phyloP scores from a whole-genome alignment of 2,329 filamentous ascomycete species.

The Alternaria atra region DNA sequence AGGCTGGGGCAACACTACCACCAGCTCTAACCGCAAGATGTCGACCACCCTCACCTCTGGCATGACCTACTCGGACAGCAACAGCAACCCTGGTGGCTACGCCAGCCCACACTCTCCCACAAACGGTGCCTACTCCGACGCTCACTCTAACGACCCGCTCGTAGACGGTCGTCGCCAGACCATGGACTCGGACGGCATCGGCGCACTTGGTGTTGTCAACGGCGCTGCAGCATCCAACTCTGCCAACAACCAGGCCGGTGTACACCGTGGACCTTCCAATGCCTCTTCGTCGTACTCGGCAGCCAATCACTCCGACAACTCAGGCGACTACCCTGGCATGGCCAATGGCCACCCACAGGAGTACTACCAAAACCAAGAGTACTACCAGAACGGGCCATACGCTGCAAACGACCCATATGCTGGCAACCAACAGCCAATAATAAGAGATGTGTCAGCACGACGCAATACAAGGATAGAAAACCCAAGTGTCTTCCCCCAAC shows the following conservation, averaged over 20 bases:
- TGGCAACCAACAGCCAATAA: slow-evolving; percentile 74
- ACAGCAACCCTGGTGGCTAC: slow-evolving; percentile 64
- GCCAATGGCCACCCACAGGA: slow-evolving; percentile 58
- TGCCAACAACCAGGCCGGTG: slow-evolving; percentile 69
- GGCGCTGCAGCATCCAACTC: slow-evolving; percentile 63
- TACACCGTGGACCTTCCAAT: slow-evolving; percentile 90
- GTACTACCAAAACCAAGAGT: slow-evolving; percentile 64
- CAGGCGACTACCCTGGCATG: slow-evolving; percentile 62
- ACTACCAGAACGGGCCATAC: slow-evolving; percentile 66
- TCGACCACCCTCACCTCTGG: slow-evolving; percentile 90
- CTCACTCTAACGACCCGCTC: slow-evolving; percentile 73
- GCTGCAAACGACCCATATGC: slow-evolving; percentile 63
- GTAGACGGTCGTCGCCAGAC: slow-evolving; percentile 59
- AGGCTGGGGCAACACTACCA: slow-evolving; percentile 89
- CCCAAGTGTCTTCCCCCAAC: slow-evolving; percentile 85
- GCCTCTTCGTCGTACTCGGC: slow-evolving; percentile 95
- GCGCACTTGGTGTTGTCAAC: slow-evolving; percentile 71
- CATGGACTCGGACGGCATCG: slow-evolving; percentile 80
- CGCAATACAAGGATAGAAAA: slow-evolving; percentile 96
- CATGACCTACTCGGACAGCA: slow-evolving; percentile 74
- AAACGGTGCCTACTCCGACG: slow-evolving; percentile 71
- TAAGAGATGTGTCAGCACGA: slow-evolving; percentile 89
- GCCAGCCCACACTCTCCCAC: slow-evolving; percentile 68
- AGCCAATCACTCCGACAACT: slow-evolving; percentile 74
- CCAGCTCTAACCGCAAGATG: slow-evolving; percentile 74